Base-by-base conservation (phyloP, 2,329 filamentous ascomycete genomes). In the Aspergillus bombycis region DNA sequence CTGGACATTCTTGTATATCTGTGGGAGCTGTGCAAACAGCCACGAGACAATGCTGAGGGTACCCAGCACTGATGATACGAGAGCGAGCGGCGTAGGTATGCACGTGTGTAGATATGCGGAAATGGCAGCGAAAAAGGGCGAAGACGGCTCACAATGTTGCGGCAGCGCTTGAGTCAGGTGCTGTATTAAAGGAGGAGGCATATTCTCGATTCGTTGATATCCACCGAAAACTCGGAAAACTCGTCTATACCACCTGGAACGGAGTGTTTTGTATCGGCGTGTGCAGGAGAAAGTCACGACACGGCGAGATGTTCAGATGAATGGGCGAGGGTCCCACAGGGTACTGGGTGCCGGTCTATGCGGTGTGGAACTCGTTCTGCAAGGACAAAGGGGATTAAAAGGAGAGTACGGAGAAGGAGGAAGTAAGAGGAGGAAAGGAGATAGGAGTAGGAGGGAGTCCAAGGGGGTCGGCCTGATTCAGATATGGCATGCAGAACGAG, bases 1-100 rank as follows among this genome's bases (percentile, higher is more conserved):
- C 58, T 81, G 81, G 72, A 87, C 86, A 72, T 91, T 91, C 79
- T 90, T 90, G 78, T 86, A 88, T 66, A 91, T 89, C 71, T 91
- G 88, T 1, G 88, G 88, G 32, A 90, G 79, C 74, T 90, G 88
- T 14, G 88, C 88, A 72, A 89, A 91, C 2, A 91, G 82, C 88
- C 88, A 91, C 50, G 88, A 86, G 57, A 88, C 69, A 64, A 91
- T 90, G 70, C 87, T 89, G 64, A 88, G 78, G 0, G 81, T 83
- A 23, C 88, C 88, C 59, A 90, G 80, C 3, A 84, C 65, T 7
- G 86, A 87, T 26, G 88, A 90, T 62, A 88, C 66, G 63, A 90
- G 81, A 26, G 87, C 87, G 60, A 89, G 82, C 60, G 85, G 83
- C 21, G 87, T 89, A 14, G 88, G 88, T 52, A 90, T 78, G 77